These are phyloP conservation scores for Quercus gilva DNA, from an alignment of 306 rosid species.

Conservation along the genomic window DNA sequence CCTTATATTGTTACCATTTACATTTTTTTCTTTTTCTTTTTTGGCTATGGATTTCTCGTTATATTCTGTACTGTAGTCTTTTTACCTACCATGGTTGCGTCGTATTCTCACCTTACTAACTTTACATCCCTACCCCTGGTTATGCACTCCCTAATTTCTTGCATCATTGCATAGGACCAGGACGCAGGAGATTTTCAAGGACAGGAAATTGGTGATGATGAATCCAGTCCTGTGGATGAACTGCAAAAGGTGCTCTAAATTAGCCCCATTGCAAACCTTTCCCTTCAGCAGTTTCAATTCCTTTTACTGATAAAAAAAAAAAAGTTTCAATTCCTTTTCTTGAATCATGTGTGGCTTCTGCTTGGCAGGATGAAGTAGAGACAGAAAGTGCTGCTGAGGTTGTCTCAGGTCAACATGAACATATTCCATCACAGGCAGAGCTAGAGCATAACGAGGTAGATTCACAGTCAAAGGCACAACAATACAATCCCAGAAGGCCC, in stretches of 20 bases:
- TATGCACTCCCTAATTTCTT: background rate
- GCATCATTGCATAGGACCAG: conserved; percentile 3
- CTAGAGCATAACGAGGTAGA: conserved; percentile 51
- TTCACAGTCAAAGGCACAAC: conserved; percentile 68
- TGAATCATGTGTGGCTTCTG: conserved; percentile 11
- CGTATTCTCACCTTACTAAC: background rate
- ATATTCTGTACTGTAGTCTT: background rate
- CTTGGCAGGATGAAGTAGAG: conserved; percentile 63
- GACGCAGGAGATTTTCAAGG: conserved; percentile 1
- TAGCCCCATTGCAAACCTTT: conserved; percentile 1
- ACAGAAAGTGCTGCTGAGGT: conserved; percentile 43
- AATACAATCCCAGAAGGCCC: conserved; percentile 51
- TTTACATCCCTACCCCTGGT: background rate
- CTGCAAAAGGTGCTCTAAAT: conserved; percentile 34
- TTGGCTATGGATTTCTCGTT: background rate
- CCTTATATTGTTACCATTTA: background rate
- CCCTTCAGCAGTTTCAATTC: background rate
- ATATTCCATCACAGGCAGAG: conserved; percentile 43
- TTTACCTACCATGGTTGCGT: background rate
- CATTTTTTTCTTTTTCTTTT: background rate
- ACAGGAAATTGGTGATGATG: conserved; percentile 6
- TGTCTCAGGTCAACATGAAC: conserved; percentile 50
- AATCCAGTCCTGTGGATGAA: conserved; percentile 13
- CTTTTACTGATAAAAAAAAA: background rate
- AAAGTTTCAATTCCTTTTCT: background rate